A percentile compares a stretch with the other conserved stretches of the same genome.
phyloP scores from a whole-genome alignment of 176 grass and related monocot genomes.

The Tillandsia leiboldiana region DNA sequence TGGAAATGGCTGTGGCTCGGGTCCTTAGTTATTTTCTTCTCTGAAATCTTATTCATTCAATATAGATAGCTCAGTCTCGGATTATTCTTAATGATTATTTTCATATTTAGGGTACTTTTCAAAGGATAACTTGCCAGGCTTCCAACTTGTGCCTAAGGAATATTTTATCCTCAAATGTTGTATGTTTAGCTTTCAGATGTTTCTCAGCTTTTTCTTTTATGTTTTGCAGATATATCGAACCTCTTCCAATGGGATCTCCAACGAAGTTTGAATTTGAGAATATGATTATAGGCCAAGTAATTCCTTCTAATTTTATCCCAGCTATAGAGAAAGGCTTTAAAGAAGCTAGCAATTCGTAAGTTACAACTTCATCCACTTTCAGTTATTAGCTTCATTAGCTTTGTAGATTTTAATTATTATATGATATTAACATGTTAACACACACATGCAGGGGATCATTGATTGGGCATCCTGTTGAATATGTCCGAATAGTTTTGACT shows the following conservation, averaged over 20 bases:
- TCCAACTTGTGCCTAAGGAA: background rate
- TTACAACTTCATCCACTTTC: background rate
- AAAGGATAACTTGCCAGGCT: background rate
- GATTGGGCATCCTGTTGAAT: conserved; percentile 89
- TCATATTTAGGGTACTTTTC: too few relatives aligned
- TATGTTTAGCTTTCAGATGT: background rate
- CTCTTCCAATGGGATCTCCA: conserved; percentile 55
- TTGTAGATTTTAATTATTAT: conserved; percentile 13
- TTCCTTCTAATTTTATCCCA: conserved; percentile 87
- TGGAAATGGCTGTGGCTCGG: too few relatives aligned
- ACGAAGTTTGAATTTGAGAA: conserved; percentile 96
- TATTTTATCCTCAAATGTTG: background rate
- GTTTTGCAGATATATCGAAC: conserved; percentile 76
- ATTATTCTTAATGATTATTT: too few relatives aligned
- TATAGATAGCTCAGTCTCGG: too few relatives aligned
- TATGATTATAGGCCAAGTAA: conserved; percentile 79
- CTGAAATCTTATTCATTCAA: too few relatives aligned
- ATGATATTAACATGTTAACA: conserved; percentile 17
- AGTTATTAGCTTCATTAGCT: conserved; percentile 3
- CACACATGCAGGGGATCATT: conserved; percentile 56
- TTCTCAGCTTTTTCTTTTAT: background rate
- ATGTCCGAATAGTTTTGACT: conserved; percentile 66
- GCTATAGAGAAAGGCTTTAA: conserved; percentile 95
- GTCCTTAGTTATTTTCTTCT: too few relatives aligned
- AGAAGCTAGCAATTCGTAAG: conserved; percentile 95